Conservation (phyloP, 2,329 filamentous ascomycete species). For the Aspergillus quadrilineatus region DNA sequence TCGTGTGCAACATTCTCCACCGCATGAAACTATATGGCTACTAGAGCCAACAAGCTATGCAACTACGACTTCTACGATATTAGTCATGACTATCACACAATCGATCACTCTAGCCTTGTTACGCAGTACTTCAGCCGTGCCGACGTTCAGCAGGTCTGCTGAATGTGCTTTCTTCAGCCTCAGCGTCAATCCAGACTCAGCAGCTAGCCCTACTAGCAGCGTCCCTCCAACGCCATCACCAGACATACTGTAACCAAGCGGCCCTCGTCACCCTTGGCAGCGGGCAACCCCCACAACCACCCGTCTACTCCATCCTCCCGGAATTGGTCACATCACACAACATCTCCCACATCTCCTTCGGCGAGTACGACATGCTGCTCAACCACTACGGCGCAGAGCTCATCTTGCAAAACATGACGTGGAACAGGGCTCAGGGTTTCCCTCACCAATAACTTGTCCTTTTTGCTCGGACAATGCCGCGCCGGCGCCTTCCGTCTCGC, state of each 20-base stretch:
- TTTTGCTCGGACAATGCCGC: conserved; percentile 31
- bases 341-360: conserved; percentile 37
- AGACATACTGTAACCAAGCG: neutral
- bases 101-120: conserved; percentile 24
- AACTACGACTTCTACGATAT: conserved; percentile 37
- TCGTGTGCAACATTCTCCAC: conserved; percentile 39
- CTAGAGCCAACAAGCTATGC: conserved; percentile 22
- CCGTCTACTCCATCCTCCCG: conserved; percentile 36
- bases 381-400: conserved; percentile 40
- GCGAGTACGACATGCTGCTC: conserved; percentile 40
- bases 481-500: conserved; percentile 15
- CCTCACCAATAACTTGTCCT: conserved; percentile 21
- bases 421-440: conserved; percentile 38
- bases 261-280: conserved; percentile 23
- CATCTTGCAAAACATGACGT: conserved; percentile 44
- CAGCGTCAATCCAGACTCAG: neutral
- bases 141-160: conserved; percentile 34
- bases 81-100: conserved; percentile 30
- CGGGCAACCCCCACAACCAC: conserved; percentile 25
- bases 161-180: conserved; percentile 23
- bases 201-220: neutral
- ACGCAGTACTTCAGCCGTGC: conserved; percentile 34
- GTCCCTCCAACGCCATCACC: conserved; percentile 22
- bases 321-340: conserved; percentile 31
- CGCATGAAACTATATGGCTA: conserved; percentile 31